Base-by-base conservation (phyloP, 1,139 yeast species). In the Nematodospora anomalae region DNA sequence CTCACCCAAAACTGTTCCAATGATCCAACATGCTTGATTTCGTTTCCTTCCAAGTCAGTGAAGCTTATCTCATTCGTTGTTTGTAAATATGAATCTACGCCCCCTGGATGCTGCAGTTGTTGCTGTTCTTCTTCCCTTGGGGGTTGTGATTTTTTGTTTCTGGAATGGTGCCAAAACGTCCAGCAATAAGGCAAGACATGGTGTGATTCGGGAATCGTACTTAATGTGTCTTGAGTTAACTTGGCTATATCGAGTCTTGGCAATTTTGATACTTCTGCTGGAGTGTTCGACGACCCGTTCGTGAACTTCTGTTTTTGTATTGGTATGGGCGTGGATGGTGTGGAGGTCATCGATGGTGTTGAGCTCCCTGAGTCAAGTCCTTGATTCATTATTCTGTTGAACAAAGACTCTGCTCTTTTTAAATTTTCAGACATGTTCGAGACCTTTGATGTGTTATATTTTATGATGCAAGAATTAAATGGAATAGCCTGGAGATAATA, bases 1-100 rank as follows among this genome's bases (percentile, higher is more conserved):
- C 76, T 57, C 40, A 67, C 58, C 86, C 86, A 82, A 59, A 81
- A 68, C 52, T 80, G 83, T 55, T 80, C 87, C 15, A 79, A 63
- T 6, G 83, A 70, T 12, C 67, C 76, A 36, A 76, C 64, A 36
- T 60, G 56, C 24, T 56, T 57, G 4, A 74, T 65, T 2, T 48
- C 38, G 2, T 30, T 7, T n/a, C 50, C 45, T n/a, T 49, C 52
- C 3, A 39, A 26, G 20, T 50, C 55, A 9, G 58, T 52, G 42
- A 70, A 69, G 40, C 57, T 60, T 30, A 71, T 57, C 42, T 68
- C 72, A 30, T 53, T 57, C 7, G 76, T 70, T 24, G 67, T 64
- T 43, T 69, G 74, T 35, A 71, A 55, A 41, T 71, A 71, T 28
- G 63, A 52, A 42, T 66, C 71, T 22, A 66, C 71, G 5, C 65